phyloP scores from a whole-genome alignment of 345 rosid species.

The Geranium brycei region DNA sequence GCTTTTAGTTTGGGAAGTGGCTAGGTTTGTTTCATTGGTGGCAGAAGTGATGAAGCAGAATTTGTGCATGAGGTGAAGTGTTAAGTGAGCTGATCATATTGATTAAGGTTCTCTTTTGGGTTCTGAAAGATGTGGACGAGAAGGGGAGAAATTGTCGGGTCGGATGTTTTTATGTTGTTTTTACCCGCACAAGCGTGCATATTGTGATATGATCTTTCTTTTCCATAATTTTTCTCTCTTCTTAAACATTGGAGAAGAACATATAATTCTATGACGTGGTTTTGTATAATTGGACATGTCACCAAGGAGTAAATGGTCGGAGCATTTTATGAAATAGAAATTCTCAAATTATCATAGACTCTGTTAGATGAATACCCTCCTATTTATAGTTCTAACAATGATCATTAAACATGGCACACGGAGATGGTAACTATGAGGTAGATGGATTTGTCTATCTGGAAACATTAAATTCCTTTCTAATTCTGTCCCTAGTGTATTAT shows the following conservation, averaged over 20 bases:
- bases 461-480: background rate
- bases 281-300: background rate
- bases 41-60: background rate
- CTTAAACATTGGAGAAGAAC: background rate
- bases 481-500: background rate
- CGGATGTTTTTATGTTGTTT: background rate
- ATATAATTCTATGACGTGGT: background rate
- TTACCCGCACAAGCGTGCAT: background rate
- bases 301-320: background rate
- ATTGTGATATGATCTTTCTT: background rate
- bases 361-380: background rate
- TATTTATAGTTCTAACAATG: background rate
- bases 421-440: background rate
- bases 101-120: slow-evolving; percentile 5
- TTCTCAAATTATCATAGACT: background rate
- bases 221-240: background rate
- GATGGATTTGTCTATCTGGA: background rate
- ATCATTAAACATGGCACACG: background rate
- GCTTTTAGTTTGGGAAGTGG: background rate
- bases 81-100: background rate
- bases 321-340: background rate
- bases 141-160: background rate
- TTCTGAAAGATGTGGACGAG: slow-evolving; percentile 10
- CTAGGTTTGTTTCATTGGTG: background rate
- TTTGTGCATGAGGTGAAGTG: background rate